Conservation (phyloP, 2,329 filamentous ascomycete genomes). For the Microcyclosporella mali region DNA sequence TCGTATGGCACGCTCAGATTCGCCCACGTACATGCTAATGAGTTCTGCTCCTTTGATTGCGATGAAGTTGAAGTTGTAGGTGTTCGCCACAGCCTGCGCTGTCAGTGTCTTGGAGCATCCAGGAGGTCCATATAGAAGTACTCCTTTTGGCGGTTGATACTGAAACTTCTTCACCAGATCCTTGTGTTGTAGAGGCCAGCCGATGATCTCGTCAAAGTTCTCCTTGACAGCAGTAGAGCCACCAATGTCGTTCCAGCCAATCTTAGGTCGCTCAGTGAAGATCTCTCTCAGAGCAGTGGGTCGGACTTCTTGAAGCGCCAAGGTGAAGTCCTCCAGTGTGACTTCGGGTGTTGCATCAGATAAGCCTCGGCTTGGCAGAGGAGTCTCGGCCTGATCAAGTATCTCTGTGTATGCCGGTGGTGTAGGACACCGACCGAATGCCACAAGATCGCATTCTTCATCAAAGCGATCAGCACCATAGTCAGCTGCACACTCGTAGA, state of each 20-base stretch:
- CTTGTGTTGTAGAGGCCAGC: constrained; percentile 53
- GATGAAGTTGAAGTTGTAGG: constrained; percentile 87
- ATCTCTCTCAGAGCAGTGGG: constrained; percentile 86
- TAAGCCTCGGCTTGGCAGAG: background rate
- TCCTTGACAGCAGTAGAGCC: constrained; percentile 71
- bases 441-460: constrained; percentile 24
- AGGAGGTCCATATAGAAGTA: constrained; percentile 85
- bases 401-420: constrained; percentile 13
- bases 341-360: background rate
- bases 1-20: constrained; percentile 79
- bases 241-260: constrained; percentile 81
- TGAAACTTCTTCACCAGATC: constrained; percentile 47
- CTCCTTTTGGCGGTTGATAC: constrained; percentile 64
- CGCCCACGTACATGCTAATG: constrained; percentile 94
- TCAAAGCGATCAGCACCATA: constrained; percentile 30
- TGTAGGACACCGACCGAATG: constrained; percentile 12
- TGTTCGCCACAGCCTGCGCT: constrained; percentile 84
- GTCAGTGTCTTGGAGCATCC: constrained; percentile 93
- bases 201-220: constrained; percentile 51
- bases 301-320: constrained; percentile 61
- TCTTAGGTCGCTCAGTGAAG: constrained; percentile 78
- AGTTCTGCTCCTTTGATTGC: constrained; percentile 90
- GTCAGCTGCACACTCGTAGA: constrained; percentile 53
- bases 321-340: constrained; percentile 12
- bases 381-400: background rate